Base-by-base conservation (phyloP, 148 eudicot species). In the Camellia sinensis region DNA sequence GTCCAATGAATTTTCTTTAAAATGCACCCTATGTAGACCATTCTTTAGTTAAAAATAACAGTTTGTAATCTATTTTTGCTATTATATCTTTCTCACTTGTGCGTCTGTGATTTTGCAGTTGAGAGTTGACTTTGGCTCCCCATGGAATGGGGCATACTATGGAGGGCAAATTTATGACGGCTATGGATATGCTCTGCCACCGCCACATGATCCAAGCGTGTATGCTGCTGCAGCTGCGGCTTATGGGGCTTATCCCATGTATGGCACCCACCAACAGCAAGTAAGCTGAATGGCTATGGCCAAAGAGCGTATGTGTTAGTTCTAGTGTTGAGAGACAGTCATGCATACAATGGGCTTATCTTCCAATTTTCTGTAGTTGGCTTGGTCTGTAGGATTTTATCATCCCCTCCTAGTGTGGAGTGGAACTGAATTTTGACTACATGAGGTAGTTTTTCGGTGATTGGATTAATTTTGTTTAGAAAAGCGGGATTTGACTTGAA, bases 151-250 rank as follows among this genome's bases (percentile, higher is more conserved):
- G 29, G 86, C 92, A 69, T 95, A 90, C 86, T 93, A 93, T 56
- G 99, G 99, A 67, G 93, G 91, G 5, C 97, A 82, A 15, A 81
- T 89, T 14, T 93, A 89, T 22, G 97, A 95, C 5, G 93, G 95
- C 5, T 95, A 90, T 64, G 97, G 93, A 18, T 95, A 89, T 64
- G 87, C 91, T 5, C 17, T 95, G 78, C 96, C 93, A 7, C 93
- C 89, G 18, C 94, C 92, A n/a, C 93, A 89, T 12, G 94, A 93
- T 84, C 99, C 97, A 46, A 80, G 85, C 83, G 88, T 95, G 99
- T 95, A 93, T 67, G 90, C 90, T 17, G 87, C 89, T 37, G 88
- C 89, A 22, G 87, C 93, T 45, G 93, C 97, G 0, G 90, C 96
- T 7, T 93, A 91, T 52, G 97, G 97, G 18, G 90, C 90, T 69